phyloP scores from a whole-genome alignment of 2,329 filamentous ascomycete genomes.

The Xylariaceae sp. region DNA sequence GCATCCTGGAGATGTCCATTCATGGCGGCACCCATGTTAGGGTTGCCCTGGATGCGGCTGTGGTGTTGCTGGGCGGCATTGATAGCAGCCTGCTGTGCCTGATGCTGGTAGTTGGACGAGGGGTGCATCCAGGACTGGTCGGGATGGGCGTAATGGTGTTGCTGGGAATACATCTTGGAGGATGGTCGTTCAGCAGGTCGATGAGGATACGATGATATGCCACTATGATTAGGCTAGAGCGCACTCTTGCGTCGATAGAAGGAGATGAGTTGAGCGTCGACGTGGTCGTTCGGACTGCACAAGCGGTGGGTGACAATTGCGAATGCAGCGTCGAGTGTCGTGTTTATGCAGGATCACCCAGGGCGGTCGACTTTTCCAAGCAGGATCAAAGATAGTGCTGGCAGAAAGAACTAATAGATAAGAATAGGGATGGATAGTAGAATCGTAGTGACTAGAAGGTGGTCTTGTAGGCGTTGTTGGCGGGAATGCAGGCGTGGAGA shows the following conservation, averaged over 20 bases:
- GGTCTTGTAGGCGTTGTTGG: neutral
- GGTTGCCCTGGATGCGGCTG: conserved; percentile 64
- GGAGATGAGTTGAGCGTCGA: neutral
- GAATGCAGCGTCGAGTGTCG: neutral
- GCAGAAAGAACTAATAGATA: neutral
- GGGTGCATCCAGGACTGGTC: conserved; percentile 65
- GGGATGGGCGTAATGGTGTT: conserved; percentile 58
- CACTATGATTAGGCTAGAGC: conserved; percentile 3
- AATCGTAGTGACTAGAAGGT: neutral
- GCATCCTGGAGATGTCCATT: conserved; percentile 49
- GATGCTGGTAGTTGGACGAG: conserved; percentile 55
- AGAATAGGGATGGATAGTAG: neutral
- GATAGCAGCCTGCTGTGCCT: conserved; percentile 48
- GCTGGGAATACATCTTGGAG: conserved; percentile 61
- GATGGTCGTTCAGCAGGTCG: conserved; percentile 36
- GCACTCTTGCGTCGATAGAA: conserved; percentile 28
- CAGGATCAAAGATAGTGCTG: neutral
- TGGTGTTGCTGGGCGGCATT: conserved; percentile 60
- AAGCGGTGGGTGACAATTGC: neutral
- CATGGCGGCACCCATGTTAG: conserved; percentile 44
- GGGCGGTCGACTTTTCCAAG: neutral
- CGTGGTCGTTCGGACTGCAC: neutral
- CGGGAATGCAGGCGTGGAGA: neutral
- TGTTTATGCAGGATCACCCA: neutral
- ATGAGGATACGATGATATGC: conserved; percentile 4